Percentiles rank a stretch among this genome's conserved stretches.
Conservation (phyloP, 169 alveolate genomes). For the Plasmodium blacklocki region DNA sequence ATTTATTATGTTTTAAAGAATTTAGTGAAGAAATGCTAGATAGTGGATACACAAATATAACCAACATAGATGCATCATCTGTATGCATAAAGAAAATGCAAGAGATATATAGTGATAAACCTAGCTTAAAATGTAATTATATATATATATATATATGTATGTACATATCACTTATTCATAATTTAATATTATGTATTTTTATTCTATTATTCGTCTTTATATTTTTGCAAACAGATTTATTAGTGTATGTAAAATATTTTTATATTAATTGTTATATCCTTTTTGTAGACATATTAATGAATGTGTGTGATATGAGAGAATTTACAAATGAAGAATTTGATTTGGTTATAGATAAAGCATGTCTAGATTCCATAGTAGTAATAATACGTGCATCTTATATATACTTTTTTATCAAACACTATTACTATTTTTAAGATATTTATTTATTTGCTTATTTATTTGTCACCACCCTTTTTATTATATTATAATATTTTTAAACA, state of each 20-base stretch:
- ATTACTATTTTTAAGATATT: too few relatives aligned
- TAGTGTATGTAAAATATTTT: background rate
- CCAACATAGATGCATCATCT: constrained; percentile 72
- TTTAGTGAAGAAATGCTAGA: constrained; percentile 73
- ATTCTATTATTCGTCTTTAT: background rate
- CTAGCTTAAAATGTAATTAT: constrained; percentile 62
- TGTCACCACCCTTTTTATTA: too few relatives aligned
- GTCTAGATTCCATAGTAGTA: constrained; percentile 82
- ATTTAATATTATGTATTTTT: background rate
- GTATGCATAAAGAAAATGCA: constrained; percentile 71
- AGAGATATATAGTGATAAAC: constrained; percentile 56
- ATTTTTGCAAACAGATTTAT: background rate
- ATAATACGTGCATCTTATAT: constrained; percentile 5
- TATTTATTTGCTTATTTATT: too few relatives aligned
- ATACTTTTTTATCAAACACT: too few relatives aligned
- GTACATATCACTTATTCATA: background rate
- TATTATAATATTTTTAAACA: too few relatives aligned
- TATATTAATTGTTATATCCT: background rate
- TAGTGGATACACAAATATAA: constrained; percentile 57
- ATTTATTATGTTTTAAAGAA: constrained; percentile 15
- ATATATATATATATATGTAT: background rate
- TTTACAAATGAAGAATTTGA: constrained; percentile 79
- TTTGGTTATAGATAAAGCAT: constrained; percentile 84
- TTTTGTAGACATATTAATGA: constrained; percentile 49
- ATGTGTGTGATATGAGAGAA: constrained; percentile 70